Percentiles rank a stretch among this genome's conserved stretches.
phyloP scores from a whole-genome alignment of 1,139 yeast genomes.

The Suhomyces anneliseae region DNA sequence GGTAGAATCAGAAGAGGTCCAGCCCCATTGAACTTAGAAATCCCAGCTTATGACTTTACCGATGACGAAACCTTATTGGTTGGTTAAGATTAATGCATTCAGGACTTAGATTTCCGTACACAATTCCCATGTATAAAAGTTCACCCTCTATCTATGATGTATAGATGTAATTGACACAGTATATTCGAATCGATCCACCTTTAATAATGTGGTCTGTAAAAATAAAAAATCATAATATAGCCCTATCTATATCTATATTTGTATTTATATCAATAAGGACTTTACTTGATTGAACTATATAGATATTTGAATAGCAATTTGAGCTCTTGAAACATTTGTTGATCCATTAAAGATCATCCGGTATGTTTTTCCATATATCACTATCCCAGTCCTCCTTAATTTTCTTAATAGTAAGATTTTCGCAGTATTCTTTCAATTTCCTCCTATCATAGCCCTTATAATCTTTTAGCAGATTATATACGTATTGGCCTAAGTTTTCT shows the following conservation, averaged over 20 bases:
- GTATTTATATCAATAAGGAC: no score
- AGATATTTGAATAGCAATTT: no score
- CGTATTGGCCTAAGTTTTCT: conserved; percentile 22
- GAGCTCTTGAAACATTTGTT: no score
- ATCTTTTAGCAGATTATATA: conserved; percentile 21
- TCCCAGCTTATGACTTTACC: conserved; percentile 85
- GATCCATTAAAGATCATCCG: conserved; percentile 38
- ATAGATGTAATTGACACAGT: conserved; percentile 6
- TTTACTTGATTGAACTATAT: no score
- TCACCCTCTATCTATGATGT: conserved; percentile 8
- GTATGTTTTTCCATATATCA: conserved; percentile 36
- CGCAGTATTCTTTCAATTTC: conserved; percentile 2
- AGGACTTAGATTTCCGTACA: conserved; percentile 2
- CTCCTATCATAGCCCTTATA: conserved; percentile 10
- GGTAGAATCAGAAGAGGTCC: conserved; percentile 99
- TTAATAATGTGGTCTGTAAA: no score
- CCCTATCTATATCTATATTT: no score
- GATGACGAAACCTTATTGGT: conserved; percentile 78
- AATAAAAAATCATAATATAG: no score
- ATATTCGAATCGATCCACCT: neutral
- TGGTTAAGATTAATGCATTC: conserved; percentile 37
- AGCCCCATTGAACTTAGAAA: conserved; percentile 97
- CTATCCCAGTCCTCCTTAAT: conserved; percentile 24
- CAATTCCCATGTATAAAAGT: conserved; percentile 12
- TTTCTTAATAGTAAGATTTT: conserved; percentile 13